These are phyloP conservation scores for Strobilomyces confusus DNA, from an alignment of 768 basidiomycete genomes.

Conservation along the genomic window DNA sequence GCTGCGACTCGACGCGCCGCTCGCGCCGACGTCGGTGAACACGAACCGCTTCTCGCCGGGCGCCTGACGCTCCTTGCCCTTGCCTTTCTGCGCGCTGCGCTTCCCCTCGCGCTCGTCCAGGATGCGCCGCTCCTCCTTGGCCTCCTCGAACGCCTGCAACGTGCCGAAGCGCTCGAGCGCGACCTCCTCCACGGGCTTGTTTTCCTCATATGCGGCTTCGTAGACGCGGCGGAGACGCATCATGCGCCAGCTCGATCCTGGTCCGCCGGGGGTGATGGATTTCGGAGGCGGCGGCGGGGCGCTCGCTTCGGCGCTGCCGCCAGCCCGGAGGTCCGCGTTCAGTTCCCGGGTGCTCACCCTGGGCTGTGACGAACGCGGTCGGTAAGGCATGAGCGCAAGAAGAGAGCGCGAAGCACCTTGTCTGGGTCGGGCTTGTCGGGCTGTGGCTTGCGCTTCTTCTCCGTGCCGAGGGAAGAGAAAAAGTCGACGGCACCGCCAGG, in stretches of 20 bases:
- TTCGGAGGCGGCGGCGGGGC: constrained; percentile 37
- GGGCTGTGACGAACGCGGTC: constrained; percentile 38
- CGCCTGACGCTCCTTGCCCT: constrained; percentile 35
- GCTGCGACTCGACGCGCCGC: constrained; percentile 72
- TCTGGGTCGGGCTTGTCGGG: constrained; percentile 64
- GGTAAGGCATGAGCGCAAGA: constrained; percentile 2
- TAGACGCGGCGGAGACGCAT: constrained; percentile 89
- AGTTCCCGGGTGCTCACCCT: constrained; percentile 60
- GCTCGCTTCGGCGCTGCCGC: constrained; percentile 37
- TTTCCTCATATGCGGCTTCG: constrained; percentile 87
- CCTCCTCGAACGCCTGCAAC: constrained; percentile 83
- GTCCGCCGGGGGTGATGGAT: constrained; percentile 72
- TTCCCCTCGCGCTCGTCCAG: constrained; percentile 78
- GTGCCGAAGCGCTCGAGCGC: constrained; percentile 87
- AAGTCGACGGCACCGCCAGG: constrained; percentile 72
- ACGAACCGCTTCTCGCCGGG: constrained; percentile 54
- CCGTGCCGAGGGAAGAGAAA: constrained; percentile 83
- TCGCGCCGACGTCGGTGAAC: constrained; percentile 63
- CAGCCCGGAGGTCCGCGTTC: constrained; percentile 53
- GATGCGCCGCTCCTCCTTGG: constrained; percentile 78
- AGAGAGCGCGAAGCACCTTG: constrained; percentile 43
- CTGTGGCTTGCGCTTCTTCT: constrained; percentile 62
- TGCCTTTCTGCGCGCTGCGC: constrained; percentile 37
- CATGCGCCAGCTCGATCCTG: constrained; percentile 97
- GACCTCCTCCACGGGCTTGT: constrained; percentile 65